These are phyloP conservation scores for Dictyostelium citrinum DNA, from an alignment of 78 protist genomes.

Conservation along the genomic window DNA sequence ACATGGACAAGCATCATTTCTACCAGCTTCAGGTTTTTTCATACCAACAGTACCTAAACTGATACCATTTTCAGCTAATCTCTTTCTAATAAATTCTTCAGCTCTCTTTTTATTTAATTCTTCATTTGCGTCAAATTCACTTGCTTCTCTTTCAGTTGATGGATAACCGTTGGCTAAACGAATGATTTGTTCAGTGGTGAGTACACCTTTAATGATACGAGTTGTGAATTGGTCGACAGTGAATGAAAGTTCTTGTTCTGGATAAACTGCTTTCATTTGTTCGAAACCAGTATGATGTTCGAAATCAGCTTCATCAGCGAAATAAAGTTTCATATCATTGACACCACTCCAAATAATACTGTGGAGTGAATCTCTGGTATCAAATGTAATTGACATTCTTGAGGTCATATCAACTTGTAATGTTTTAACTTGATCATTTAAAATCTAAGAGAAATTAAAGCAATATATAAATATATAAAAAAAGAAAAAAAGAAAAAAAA, in stretches of 20 bases:
- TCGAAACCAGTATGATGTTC: conserved; percentile 73
- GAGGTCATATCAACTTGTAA: conserved; percentile 81
- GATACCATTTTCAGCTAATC: conserved; percentile 58
- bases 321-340: conserved; percentile 64
- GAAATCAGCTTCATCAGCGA: conserved; percentile 40
- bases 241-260: conserved; percentile 26
- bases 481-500: no score
- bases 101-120: conserved; percentile 64
- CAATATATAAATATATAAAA: no score
- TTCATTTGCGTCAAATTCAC: conserved; percentile 45
- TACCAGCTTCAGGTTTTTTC: conserved; percentile 38
- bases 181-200: conserved; percentile 70
- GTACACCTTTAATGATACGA: conserved; percentile 57
- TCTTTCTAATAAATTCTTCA: conserved; percentile 63
- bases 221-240: conserved; percentile 78
- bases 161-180: conserved; percentile 77
- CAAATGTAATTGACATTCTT: conserved; percentile 30
- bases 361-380: conserved; percentile 50
- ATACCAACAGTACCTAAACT: conserved; percentile 43
- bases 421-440: conserved; percentile 74
- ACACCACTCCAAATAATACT: conserved; percentile 78
- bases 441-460: background rate
- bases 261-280: conserved; percentile 62
- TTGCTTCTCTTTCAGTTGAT: conserved; percentile 82
- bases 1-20: conserved; percentile 77